These are phyloP conservation scores for Starmerella stigmatis DNA, from an alignment of 805 yeast genomes.

Conservation along the genomic window DNA sequence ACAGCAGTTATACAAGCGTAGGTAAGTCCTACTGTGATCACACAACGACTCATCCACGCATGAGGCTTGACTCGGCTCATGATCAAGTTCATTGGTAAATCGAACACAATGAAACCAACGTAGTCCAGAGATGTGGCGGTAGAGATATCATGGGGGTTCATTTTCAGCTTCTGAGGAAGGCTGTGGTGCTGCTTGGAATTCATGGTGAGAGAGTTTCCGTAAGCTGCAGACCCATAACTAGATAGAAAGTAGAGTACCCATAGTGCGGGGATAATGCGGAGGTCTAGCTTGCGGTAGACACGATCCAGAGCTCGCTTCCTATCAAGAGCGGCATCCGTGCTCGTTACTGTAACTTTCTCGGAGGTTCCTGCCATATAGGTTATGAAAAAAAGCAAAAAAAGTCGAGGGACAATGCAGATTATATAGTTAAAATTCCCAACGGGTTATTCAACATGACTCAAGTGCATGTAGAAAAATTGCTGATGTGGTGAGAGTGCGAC, in stretches of 20 bases:
- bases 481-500: not conserved
- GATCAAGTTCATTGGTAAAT: constrained; percentile 74
- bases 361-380: not conserved
- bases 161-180: constrained; percentile 39
- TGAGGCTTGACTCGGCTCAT: constrained; percentile 83
- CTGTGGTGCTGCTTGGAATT: constrained; percentile 54
- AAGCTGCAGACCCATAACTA: constrained; percentile 67
- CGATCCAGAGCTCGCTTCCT: not conserved
- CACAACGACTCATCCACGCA: constrained; percentile 71
- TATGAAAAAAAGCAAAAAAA: not conserved
- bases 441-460: constrained; percentile 4
- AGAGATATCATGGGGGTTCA: constrained; percentile 49
- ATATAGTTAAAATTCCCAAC: constrained; percentile 2
- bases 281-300: constrained; percentile 48
- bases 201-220: constrained; percentile 75
- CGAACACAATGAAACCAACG: constrained; percentile 75
- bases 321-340: not conserved
- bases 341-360: not conserved
- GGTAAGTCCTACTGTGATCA: constrained; percentile 64
- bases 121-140: constrained; percentile 72
- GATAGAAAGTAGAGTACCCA: constrained; percentile 72
- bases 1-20: constrained; percentile 64
- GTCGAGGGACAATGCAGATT: not conserved
- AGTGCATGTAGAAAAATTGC: constrained; percentile 2
- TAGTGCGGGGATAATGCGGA: constrained; percentile 67